Evolutionary conservation across 176 grass and related monocot genomes (phyloP).

Genomic region (Avena atlantica): DNA sequence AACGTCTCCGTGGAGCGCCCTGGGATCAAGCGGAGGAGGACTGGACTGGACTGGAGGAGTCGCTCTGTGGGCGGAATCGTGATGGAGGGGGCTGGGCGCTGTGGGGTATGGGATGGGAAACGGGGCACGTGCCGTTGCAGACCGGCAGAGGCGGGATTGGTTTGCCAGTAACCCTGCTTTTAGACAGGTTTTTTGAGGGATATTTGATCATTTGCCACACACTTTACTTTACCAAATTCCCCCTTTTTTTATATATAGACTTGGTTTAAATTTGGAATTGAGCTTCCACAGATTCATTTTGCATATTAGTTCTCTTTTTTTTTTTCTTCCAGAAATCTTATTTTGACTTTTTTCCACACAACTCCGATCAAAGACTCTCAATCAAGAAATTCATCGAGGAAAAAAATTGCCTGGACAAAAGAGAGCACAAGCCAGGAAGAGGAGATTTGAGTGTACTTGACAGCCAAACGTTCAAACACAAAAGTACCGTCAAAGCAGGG

Average conservation of each 20-base stretch:
- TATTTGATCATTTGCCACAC: no score
- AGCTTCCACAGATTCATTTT: neutral
- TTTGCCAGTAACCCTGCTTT: no score
- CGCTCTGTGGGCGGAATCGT: neutral
- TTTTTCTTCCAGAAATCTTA: neutral
- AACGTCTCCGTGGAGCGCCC: neutral
- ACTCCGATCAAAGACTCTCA: neutral
- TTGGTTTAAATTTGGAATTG: neutral
- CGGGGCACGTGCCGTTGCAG: neutral
- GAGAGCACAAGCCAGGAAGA: no score
- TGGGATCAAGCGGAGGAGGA: neutral
- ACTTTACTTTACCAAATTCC: no score
- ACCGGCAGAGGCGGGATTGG: neutral
- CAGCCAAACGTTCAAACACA: no score
- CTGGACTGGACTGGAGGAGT: neutral
- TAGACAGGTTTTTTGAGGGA: no score
- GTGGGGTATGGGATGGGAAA: neutral
- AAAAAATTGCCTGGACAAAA: no score
- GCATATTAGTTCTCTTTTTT: neutral
- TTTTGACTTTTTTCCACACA: no score
- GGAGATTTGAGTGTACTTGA: no score
- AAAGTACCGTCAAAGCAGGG: neutral
- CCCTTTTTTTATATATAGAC: no score
- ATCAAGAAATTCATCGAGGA: no score
- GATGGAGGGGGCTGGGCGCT: neutral